These are phyloP conservation scores for Lentinula sp. DNA, from an alignment of 768 basidiomycete genomes.

Conservation along the genomic window DNA sequence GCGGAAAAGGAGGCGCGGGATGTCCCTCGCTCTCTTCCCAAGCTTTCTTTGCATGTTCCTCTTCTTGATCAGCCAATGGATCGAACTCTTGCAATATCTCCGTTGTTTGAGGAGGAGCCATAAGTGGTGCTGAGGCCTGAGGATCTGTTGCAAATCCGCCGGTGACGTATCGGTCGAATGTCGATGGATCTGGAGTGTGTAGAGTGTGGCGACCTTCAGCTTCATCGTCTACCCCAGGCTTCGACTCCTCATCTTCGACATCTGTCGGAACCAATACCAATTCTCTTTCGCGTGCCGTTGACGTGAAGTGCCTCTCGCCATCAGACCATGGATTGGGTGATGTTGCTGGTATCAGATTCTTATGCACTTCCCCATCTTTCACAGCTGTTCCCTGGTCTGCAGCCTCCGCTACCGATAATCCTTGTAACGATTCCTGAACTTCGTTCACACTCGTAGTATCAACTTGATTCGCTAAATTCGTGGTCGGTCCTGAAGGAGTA, in stretches of 20 bases:
- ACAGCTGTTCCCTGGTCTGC: neutral
- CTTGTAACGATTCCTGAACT: neutral
- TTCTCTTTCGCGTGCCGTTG: no score
- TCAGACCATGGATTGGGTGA: conserved; percentile 5
- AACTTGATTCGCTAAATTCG: neutral
- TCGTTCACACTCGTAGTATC: neutral
- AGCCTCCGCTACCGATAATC: neutral
- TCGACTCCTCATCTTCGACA: neutral
- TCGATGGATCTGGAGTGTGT: conserved; percentile 36
- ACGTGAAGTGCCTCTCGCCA: no score
- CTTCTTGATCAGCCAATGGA: conserved; percentile 53
- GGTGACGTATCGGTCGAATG: conserved; percentile 34
- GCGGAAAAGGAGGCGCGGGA: conserved; percentile 42
- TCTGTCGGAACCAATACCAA: neutral
- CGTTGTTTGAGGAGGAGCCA: conserved; percentile 13
- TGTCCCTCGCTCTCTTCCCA: conserved; percentile 62
- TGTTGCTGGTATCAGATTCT: neutral
- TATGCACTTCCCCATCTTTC: neutral
- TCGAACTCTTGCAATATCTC: conserved; percentile 63
- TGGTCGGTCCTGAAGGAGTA: neutral
- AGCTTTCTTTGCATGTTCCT: conserved; percentile 54
- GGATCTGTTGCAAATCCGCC: conserved; percentile 22
- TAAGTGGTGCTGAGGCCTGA: neutral
- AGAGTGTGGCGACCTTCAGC: conserved; percentile 15
- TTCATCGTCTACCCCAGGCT: neutral